phyloP scores from a whole-genome alignment of 2,329 filamentous ascomycete genomes.

The Botryotinia calthae region DNA sequence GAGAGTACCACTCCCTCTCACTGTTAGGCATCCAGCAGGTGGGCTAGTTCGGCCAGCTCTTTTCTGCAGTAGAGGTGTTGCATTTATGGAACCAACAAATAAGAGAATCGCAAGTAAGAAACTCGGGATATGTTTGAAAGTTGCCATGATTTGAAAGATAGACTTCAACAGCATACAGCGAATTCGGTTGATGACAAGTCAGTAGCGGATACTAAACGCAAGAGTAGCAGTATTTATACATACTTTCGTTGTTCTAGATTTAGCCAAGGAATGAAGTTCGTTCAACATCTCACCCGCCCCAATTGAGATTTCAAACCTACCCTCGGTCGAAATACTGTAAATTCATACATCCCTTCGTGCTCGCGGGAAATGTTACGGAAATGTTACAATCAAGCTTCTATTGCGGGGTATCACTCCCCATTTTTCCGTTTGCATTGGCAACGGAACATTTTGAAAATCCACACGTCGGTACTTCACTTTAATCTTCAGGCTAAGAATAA shows the following conservation, averaged over 20 bases:
- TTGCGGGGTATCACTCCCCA: background rate
- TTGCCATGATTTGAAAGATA: background rate
- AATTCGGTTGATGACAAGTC: background rate
- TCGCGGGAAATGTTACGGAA: background rate
- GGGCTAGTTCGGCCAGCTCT: constrained; percentile 6
- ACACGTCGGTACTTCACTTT: background rate
- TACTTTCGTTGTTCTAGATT: background rate
- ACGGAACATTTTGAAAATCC: background rate
- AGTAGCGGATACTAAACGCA: background rate
- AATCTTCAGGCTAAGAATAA: background rate
- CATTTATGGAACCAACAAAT: background rate
- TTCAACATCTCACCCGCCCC: background rate
- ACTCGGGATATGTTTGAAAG: background rate
- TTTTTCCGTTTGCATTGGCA: background rate
- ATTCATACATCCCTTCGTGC: background rate
- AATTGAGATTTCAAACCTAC: background rate
- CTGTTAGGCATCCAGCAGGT: constrained; percentile 18
- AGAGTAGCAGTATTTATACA: background rate
- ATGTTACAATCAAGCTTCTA: background rate
- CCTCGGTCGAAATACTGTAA: background rate
- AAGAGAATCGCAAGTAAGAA: background rate
- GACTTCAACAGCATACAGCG: background rate
- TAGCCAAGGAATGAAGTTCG: background rate
- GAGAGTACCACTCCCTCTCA: constrained; percentile 18
- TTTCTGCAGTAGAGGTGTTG: constrained; percentile 1